phyloP scores from a whole-genome alignment of 768 basidiomycete genomes.

The Chiua virens region DNA sequence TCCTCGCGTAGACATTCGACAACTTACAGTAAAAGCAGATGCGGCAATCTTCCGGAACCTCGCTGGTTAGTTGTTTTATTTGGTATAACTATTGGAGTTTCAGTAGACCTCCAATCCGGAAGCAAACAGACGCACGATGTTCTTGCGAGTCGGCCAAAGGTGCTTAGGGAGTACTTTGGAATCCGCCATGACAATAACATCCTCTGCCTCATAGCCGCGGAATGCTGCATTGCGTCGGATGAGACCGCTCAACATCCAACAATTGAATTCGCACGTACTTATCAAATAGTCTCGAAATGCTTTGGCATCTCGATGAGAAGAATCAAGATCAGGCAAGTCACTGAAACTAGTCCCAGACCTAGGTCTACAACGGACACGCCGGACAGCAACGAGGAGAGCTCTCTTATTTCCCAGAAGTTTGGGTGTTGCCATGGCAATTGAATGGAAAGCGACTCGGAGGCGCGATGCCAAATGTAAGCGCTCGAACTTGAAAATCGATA shows the following conservation, averaged over 20 bases:
- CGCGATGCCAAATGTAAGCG: too few relatives aligned
- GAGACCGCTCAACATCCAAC: constrained; percentile 8
- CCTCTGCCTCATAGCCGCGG: constrained; percentile 38
- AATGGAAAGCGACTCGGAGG: too few relatives aligned
- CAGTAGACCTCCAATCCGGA: too few relatives aligned
- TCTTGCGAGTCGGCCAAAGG: constrained; percentile 39
- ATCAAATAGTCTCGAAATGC: constrained; percentile 4
- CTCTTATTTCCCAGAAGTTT: not conserved
- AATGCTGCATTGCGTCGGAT: too few relatives aligned
- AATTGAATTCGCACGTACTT: not conserved
- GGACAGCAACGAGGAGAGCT: constrained; percentile 8
- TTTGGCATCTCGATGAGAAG: constrained; percentile 8
- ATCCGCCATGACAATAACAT: constrained; percentile 47
- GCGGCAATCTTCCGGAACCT: constrained; percentile 42
- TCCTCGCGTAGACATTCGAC: not conserved
- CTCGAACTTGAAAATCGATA: too few relatives aligned
- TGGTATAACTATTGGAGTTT: constrained; percentile 28
- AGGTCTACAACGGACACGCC: not conserved
- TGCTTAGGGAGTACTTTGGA: constrained; percentile 22
- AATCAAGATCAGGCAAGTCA: not conserved
- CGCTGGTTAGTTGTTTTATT: constrained; percentile 43
- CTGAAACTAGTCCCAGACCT: too few relatives aligned
- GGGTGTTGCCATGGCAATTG: too few relatives aligned
- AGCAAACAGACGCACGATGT: constrained; percentile 37
- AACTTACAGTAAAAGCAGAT: constrained; percentile 54